A percentile compares a stretch with the other conserved stretches of the same genome.
phyloP scores from a whole-genome alignment of 148 eudicot genomes.

The Hydrangea macrophylla region DNA sequence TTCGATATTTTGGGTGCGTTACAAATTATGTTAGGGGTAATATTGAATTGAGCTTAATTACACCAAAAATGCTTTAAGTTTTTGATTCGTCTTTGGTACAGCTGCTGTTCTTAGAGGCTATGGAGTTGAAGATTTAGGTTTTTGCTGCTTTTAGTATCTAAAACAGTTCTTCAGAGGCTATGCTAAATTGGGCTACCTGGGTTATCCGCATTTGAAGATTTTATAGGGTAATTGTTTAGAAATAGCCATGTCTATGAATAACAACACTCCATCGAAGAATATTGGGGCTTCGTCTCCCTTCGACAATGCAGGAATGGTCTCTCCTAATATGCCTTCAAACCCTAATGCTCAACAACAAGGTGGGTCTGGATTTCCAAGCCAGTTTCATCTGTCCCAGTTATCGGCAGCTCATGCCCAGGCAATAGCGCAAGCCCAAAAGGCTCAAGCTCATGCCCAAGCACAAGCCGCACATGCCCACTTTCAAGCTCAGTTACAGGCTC shows the following conservation, averaged over 20 bases:
- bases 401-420: conserved; percentile 56
- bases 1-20: not conserved
- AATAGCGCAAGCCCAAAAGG: conserved; percentile 41
- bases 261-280: conserved; percentile 55
- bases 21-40: not conserved
- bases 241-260: conserved; percentile 57
- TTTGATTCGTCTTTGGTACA: conserved; percentile 1
- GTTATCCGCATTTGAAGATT: conserved; percentile 12
- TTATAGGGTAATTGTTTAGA: not conserved
- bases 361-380: conserved; percentile 56
- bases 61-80: not conserved
- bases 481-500: conserved; percentile 68
- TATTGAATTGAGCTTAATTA: not conserved
- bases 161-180: not conserved
- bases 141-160: conserved; percentile 8
- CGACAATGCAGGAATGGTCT: conserved; percentile 48
- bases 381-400: conserved; percentile 56
- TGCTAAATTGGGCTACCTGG: conserved; percentile 10
- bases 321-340: conserved; percentile 56
- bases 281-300: conserved; percentile 59
- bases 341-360: conserved; percentile 46
- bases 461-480: conserved; percentile 60
- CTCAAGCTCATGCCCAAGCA: conserved; percentile 39
- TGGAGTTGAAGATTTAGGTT: not conserved
- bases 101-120: not conserved